These are phyloP conservation scores for Kodamaea leandrae DNA, from an alignment of 805 yeast genomes.

Conservation along the genomic window DNA sequence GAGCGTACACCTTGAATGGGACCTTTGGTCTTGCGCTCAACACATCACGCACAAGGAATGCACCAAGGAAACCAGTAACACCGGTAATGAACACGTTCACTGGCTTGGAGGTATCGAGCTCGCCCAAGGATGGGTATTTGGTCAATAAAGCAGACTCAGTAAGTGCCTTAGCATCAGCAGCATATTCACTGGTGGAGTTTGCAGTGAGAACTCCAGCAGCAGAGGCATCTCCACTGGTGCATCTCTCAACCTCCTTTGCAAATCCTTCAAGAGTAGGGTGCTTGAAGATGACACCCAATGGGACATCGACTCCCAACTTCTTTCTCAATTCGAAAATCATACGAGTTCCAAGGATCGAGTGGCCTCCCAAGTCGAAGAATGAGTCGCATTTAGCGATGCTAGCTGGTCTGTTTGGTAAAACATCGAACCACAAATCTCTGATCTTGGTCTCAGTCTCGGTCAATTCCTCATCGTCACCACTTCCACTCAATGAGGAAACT, in stretches of 20 bases:
- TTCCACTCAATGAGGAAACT: conserved; percentile 57
- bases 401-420: conserved; percentile 84
- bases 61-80: conserved; percentile 93
- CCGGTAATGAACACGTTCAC: conserved; percentile 86
- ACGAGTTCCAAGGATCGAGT: conserved; percentile 92
- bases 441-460: conserved; percentile 64
- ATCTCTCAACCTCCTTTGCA: conserved; percentile 73
- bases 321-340: conserved; percentile 92
- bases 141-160: conserved; percentile 38
- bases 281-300: conserved; percentile 86
- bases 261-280: conserved; percentile 81
- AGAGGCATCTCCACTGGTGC: conserved; percentile 51
- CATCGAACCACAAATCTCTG: conserved; percentile 79
- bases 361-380: conserved; percentile 97
- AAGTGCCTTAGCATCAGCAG: conserved; percentile 67
- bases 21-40: conserved; percentile 50
- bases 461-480: conserved; percentile 44
- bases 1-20: conserved; percentile 70
- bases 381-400: conserved; percentile 75
- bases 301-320: conserved; percentile 73
- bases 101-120: conserved; percentile 31
- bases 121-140: conserved; percentile 45
- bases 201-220: conserved; percentile 64
- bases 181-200: conserved; percentile 47
- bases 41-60: conserved; percentile 79